phyloP scores from a whole-genome alignment of 2,329 filamentous ascomycete species.

The Pyrenochaeta sp. region DNA sequence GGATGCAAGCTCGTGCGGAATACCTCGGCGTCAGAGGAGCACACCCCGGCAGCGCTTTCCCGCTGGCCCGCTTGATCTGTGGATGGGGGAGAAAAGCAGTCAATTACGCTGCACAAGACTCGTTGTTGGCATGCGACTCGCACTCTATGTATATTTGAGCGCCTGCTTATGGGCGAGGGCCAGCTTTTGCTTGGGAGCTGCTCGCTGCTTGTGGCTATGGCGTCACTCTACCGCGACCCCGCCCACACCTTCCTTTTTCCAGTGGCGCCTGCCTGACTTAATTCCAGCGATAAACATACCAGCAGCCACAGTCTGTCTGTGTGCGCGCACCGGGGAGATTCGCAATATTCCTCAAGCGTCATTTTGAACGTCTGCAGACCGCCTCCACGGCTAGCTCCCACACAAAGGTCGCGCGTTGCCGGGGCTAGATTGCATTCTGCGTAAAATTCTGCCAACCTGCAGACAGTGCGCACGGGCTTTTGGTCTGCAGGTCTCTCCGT shows the following conservation, averaged over 20 bases:
- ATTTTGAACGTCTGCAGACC: conserved; percentile 36
- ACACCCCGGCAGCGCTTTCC: conserved; percentile 35
- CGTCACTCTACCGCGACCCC: conserved; percentile 13
- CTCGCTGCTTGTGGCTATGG: conserved; percentile 1
- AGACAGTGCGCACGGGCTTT: conserved; percentile 28
- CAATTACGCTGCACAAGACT: conserved; percentile 10
- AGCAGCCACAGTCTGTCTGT: background rate
- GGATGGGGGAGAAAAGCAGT: conserved; percentile 20
- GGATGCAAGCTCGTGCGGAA: conserved; percentile 33
- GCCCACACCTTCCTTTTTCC: conserved; percentile 9
- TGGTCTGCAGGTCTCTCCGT: conserved; percentile 18
- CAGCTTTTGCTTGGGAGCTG: background rate
- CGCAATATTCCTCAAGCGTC: conserved; percentile 16
- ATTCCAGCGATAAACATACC: background rate
- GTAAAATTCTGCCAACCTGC: conserved; percentile 38
- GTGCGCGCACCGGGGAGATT: background rate
- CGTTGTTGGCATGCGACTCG: conserved; percentile 3
- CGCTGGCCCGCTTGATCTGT: conserved; percentile 46
- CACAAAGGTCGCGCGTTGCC: conserved; percentile 9
- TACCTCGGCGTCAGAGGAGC: conserved; percentile 37
- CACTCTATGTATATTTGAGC: conserved; percentile 1
- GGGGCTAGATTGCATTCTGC: conserved; percentile 2
- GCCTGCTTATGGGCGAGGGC: background rate
- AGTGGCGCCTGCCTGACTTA: conserved; percentile 6
- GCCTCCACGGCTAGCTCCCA: conserved; percentile 4